Base-by-base conservation (phyloP, 2,329 filamentous ascomycete genomes). In the Ascochyta lentis region DNA sequence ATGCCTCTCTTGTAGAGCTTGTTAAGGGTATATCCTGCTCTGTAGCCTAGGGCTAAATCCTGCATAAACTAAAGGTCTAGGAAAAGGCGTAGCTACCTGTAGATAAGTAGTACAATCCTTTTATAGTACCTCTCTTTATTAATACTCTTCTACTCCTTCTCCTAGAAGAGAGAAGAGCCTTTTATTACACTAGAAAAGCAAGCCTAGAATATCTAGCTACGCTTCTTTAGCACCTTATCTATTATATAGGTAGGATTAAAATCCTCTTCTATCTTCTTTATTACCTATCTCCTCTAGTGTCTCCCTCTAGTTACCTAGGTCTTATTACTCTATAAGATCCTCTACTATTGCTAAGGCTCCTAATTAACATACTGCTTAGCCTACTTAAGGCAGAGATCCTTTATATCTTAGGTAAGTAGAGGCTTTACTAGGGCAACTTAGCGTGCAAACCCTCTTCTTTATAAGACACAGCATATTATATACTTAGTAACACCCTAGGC, bases 101-200 rank as follows among this genome's bases (percentile, higher is more conserved):
- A 2, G 2, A 38, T 12, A 19, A 38, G n/a, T 7, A 16, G n/a
- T 4, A 38, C 35, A 16, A 38, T 38, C 44, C 44, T 35, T 23
- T 47, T 19, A 37, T 9, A 47, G 51, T 69, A 72, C 19, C 49
- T 61, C 34, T 68, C 48, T 9, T 41, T 45, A n/a, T 60, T 67
- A 27, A 73, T 72, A 29, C 35, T 55, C 23, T 63, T 63, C 67
- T 56, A 74, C 37, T 70, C 68, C 56, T 73, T 73, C 59, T 72
- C 65, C 69, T 57, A 74, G 52, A n/a, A n/a, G n/a, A n/a, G n/a
- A n/a, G n/a, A n/a, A n/a, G n/a, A n/a, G n/a, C n/a, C n/a, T n/a
- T n/a, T n/a, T n/a, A n/a, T n/a, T n/a, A n/a, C n/a, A n/a, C n/a
- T n/a, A n/a, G n/a, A n/a, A n/a, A n/a, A n/a, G 42, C 57, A 53